Evolutionary conservation across 805 yeast genomes (phyloP).

Genomic region (Nematodospora valgi): DNA sequence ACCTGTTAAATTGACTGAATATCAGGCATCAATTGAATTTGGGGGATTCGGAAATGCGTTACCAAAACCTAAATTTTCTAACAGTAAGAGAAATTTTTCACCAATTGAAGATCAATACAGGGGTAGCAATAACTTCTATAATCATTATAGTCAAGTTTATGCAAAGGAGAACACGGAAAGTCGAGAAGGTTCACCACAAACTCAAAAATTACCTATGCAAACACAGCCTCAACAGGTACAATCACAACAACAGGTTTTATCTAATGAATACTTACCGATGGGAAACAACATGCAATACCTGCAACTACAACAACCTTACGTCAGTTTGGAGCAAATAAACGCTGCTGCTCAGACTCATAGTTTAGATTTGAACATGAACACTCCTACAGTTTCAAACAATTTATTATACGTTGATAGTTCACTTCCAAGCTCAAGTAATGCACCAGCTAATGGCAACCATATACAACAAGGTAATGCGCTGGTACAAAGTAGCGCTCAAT

Average conservation of each 20-base stretch:
- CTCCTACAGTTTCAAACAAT: constrained; percentile 6
- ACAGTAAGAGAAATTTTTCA: constrained; percentile 11
- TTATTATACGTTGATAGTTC: background rate
- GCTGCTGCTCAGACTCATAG: constrained; percentile 8
- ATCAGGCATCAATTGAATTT: constrained; percentile 36
- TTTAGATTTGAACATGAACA: constrained; percentile 2
- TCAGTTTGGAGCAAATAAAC: constrained; percentile 11
- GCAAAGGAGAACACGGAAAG: constrained; percentile 5
- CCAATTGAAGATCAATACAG: constrained; percentile 8
- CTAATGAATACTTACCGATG: constrained; percentile 5
- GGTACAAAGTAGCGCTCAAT: constrained; percentile 3
- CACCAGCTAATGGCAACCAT: background rate
- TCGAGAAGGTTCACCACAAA: background rate
- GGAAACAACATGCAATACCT: background rate
- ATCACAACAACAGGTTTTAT: constrained; percentile 1
- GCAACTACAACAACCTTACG: constrained; percentile 10
- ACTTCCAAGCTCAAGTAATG: background rate
- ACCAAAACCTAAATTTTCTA: constrained; percentile 9
- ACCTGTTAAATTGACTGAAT: constrained; percentile 30
- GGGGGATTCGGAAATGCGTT: constrained; percentile 34
- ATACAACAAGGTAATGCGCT: too few species aligned
- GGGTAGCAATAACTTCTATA: constrained; percentile 6
- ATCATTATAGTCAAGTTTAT: constrained; percentile 16
- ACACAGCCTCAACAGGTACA: background rate
- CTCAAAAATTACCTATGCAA: background rate